phyloP scores from a whole-genome alignment of 164 flowering plant genomes.

The Vitis rotundifolia region DNA sequence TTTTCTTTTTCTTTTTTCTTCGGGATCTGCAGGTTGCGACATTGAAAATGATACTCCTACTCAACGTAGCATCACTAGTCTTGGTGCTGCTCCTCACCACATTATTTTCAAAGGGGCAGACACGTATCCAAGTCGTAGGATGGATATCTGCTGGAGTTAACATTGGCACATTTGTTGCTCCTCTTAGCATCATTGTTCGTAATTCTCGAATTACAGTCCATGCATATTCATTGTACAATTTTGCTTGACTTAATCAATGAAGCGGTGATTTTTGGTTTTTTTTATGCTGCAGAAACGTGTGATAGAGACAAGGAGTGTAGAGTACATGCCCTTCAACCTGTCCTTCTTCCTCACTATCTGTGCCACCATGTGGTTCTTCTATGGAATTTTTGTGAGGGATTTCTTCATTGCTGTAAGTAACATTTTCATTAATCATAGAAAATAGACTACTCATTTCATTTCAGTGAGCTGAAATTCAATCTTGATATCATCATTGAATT shows the following conservation, averaged over 20 bases:
- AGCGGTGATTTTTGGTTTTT: background rate
- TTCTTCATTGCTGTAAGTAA: conserved; percentile 31
- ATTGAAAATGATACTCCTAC: conserved; percentile 12
- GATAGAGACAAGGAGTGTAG: conserved; percentile 35
- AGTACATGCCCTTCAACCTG: conserved; percentile 36
- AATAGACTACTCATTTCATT: too few species aligned
- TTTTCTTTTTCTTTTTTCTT: background rate
- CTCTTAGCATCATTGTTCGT: conserved; percentile 34
- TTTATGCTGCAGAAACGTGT: conserved; percentile 21
- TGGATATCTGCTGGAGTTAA: conserved; percentile 28
- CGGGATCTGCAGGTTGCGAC: conserved; percentile 22
- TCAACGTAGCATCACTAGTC: conserved; percentile 19
- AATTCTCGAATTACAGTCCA: background rate
- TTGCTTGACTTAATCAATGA: background rate
- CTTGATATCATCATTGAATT: background rate
- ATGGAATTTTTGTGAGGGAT: conserved; percentile 25
- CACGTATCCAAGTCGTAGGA: conserved; percentile 23
- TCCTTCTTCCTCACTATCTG: conserved; percentile 30
- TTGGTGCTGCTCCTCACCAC: conserved; percentile 11
- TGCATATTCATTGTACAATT: too few species aligned
- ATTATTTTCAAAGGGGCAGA: conserved; percentile 2
- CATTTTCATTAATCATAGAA: background rate
- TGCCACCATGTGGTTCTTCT: conserved; percentile 28
- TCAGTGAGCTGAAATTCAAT: too few species aligned
- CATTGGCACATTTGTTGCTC: conserved; percentile 30